phyloP scores from a whole-genome alignment of 768 basidiomycete species.

The Macrolepiota albuminosa region DNA sequence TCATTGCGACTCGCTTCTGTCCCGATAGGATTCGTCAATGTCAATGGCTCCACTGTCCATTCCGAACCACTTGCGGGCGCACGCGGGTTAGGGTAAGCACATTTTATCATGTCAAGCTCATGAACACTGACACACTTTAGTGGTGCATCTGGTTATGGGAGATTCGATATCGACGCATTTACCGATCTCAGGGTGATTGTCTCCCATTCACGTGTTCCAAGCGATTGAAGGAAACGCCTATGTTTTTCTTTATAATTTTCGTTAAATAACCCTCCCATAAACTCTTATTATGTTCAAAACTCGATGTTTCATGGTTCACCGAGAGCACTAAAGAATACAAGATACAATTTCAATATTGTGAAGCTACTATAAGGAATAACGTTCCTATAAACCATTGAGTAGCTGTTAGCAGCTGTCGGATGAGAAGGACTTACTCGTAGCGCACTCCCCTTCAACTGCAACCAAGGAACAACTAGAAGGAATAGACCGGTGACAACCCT shows the following conservation, averaged over 20 bases:
- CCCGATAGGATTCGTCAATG: slow-evolving; percentile 42
- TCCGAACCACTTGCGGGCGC: slow-evolving; percentile 32
- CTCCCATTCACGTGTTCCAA: slow-evolving; percentile 29
- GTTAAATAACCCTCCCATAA: too few species aligned
- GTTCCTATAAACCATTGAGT: neutral
- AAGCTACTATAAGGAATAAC: slow-evolving; percentile 10
- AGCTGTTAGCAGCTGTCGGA: neutral
- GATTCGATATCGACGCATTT: slow-evolving; percentile 47
- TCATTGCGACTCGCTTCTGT: neutral
- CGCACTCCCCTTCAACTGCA: slow-evolving; percentile 43
- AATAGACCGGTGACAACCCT: slow-evolving; percentile 49
- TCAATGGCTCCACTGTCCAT: slow-evolving; percentile 53
- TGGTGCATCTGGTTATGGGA: slow-evolving; percentile 45
- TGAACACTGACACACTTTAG: slow-evolving; percentile 16
- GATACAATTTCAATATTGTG: neutral
- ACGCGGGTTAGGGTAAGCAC: slow-evolving; percentile 40
- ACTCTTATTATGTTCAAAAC: too few species aligned
- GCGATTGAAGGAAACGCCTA: neutral
- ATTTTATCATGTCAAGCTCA: neutral
- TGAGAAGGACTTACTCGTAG: slow-evolving; percentile 34
- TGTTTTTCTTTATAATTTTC: neutral
- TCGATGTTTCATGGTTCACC: neutral
- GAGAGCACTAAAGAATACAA: neutral
- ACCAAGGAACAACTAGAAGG: slow-evolving; percentile 43
- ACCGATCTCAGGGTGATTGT: slow-evolving; percentile 41